Evolutionary conservation across 148 eudicot genomes (phyloP), one percentile per base, ranked within the genome.

Genomic region (Suaeda aralocaspica): DNA sequence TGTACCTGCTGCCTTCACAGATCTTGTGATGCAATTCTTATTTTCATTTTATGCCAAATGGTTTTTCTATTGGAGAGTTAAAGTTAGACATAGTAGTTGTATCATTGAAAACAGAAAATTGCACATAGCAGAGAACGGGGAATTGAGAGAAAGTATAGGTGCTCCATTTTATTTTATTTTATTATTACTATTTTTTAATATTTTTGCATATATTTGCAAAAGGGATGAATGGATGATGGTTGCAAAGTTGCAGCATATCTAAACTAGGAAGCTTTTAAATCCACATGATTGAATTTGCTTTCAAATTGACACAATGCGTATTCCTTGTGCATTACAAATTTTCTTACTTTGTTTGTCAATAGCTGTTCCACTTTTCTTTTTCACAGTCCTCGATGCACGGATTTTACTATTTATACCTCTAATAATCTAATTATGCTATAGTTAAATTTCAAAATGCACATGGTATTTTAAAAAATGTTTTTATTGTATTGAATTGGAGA

Each of bases 11-110:
- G 5, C 51, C 31, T 44, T 39, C 28, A 18, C 6, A 18, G 13
- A 33, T 36, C 49, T 76, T 46, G 55, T 66, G 72, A 21, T 55
- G 67, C 24, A 25, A n/a, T 62, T 77, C 52, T 58, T 57, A 45
- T 70, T 57, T 28, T 5, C 48, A 29, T 4, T 59, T 66, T 48
- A 58, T 66, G 25, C 5, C 9, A 28, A 62, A 49, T 9, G 6
- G 46, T 22, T 6, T 15, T 36, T 22, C 49, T 48, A 24, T 2
- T 62, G 4, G 3, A 22, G 10, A 21, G 8, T 22, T 49, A 45
- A 46, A 41, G 41, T 51, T 34, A 18, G 9, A 28, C 13, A 29
- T 51, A n/a, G 9, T 36, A 49, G 49, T 1, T 39, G 12, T 19
- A 26, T 10, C 24, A 9, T 36, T 36, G 21, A n/a, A 50, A 6